These are phyloP conservation scores for Botrytis elliptica DNA, from an alignment of 2,329 filamentous ascomycete genomes.

Conservation along the genomic window DNA sequence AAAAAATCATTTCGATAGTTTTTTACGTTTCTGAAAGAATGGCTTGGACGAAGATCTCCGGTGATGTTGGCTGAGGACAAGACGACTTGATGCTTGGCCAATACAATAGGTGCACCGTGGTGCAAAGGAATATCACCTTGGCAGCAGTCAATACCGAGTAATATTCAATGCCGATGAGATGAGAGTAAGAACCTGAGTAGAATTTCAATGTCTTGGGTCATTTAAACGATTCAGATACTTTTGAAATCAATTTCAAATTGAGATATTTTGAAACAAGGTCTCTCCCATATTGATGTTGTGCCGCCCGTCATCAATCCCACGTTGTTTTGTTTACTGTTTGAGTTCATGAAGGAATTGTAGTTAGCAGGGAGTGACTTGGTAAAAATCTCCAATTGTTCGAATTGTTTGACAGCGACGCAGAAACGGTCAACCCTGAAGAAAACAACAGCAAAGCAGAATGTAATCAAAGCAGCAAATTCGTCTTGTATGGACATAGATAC, in stretches of 20 bases:
- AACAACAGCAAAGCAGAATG: not conserved
- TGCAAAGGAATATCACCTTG: conserved; percentile 9
- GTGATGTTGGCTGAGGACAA: not conserved
- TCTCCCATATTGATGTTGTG: not conserved
- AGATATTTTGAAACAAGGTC: conserved; percentile 2
- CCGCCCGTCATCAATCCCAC: not conserved
- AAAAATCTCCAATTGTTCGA: not conserved
- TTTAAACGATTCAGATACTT: conserved; percentile 8
- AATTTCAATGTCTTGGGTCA: not conserved
- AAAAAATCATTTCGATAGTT: conserved; percentile 4
- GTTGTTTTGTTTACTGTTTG: conserved; percentile 12
- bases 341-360: conserved; percentile 5
- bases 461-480: not conserved
- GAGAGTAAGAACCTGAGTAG: not conserved
- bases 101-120: not conserved
- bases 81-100: conserved; percentile 8
- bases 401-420: conserved; percentile 14
- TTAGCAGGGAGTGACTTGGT: conserved; percentile 1
- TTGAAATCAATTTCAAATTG: not conserved
- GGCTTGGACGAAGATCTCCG: conserved; percentile 4
- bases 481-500: not conserved
- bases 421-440: not conserved
- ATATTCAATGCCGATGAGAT: not conserved
- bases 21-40: not conserved
- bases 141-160: conserved; percentile 8